These are phyloP conservation scores for Sorghum bicolor DNA, from an alignment of 176 grass and related monocot genomes.

Conservation along the genomic window DNA sequence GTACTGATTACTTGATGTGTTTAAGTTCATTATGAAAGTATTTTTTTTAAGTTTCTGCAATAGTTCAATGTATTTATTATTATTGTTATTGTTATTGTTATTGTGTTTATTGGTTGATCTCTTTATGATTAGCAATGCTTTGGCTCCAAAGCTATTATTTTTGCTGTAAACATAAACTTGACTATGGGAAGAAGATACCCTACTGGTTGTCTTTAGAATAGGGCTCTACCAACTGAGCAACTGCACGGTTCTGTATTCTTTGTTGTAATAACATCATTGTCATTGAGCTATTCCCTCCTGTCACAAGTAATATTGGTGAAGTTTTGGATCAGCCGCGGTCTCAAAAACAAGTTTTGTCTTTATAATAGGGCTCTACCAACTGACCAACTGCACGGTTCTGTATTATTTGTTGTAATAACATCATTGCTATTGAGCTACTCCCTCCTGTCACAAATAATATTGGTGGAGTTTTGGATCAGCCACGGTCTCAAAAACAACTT, in stretches of 20 bases:
- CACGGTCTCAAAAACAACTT: background rate
- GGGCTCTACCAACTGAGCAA: background rate
- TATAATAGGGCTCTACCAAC: background rate
- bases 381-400: background rate
- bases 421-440: background rate
- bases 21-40: background rate
- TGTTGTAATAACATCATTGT: background rate
- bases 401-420: background rate
- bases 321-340: too few species aligned
- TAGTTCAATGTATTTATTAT: background rate
- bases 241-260: background rate
- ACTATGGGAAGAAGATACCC: background rate
- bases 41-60: background rate
- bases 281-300: background rate
- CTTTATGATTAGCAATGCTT: background rate
- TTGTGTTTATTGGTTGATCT: background rate
- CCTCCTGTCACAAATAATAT: background rate
- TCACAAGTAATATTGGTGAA: background rate
- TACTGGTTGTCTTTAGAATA: background rate
- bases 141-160: background rate
- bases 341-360: too few species aligned
- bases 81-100: background rate
- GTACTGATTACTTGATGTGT: constrained; percentile 12
- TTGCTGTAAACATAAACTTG: background rate
- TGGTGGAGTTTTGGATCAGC: background rate